A percentile compares a stretch with the other conserved stretches of the same genome.
phyloP scores from a whole-genome alignment of 805 yeast genomes.

The Candida peoriensis region DNA sequence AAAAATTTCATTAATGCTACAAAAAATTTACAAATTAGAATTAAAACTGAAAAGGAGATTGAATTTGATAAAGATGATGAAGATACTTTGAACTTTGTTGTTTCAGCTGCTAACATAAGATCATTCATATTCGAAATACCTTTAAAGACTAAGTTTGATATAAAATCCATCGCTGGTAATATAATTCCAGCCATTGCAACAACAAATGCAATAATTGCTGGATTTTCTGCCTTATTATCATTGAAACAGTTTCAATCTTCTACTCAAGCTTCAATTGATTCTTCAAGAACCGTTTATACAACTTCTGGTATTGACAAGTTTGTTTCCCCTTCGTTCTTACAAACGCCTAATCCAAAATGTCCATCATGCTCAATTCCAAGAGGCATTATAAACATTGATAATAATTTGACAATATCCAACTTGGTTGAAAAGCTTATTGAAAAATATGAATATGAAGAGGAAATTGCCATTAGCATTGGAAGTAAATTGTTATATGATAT shows the following conservation, averaged over 20 bases:
- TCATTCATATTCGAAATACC: conserved; percentile 67
- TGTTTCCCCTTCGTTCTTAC: conserved; percentile 57
- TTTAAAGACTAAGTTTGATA: conserved; percentile 71
- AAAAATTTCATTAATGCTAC: conserved; percentile 50
- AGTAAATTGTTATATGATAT: conserved; percentile 64
- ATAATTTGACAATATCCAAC: conserved; percentile 37
- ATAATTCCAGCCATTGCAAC: conserved; percentile 99
- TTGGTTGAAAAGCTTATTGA: conserved; percentile 45
- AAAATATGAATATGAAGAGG: conserved; percentile 51
- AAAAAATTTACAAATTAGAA: conserved; percentile 45
- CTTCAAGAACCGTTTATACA: conserved; percentile 47
- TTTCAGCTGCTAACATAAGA: conserved; percentile 77
- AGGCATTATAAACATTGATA: conserved; percentile 39
- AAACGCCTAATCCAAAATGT: conserved; percentile 66
- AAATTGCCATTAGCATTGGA: conserved; percentile 53
- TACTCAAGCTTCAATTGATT: conserved; percentile 25
- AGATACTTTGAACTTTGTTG: conserved; percentile 85
- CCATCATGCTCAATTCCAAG: conserved; percentile 57
- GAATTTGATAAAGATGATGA: conserved; percentile 94
- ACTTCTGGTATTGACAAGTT: conserved; percentile 54
- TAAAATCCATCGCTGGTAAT: conserved; percentile 94
- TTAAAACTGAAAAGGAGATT: conserved; percentile 32
- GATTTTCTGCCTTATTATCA: conserved; percentile 74
- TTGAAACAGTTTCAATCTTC: conserved; percentile 42
- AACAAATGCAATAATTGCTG: conserved; percentile 93